Evolutionary conservation across 2,329 filamentous ascomycete genomes (phyloP).

Genomic region (Xylaria sp.): DNA sequence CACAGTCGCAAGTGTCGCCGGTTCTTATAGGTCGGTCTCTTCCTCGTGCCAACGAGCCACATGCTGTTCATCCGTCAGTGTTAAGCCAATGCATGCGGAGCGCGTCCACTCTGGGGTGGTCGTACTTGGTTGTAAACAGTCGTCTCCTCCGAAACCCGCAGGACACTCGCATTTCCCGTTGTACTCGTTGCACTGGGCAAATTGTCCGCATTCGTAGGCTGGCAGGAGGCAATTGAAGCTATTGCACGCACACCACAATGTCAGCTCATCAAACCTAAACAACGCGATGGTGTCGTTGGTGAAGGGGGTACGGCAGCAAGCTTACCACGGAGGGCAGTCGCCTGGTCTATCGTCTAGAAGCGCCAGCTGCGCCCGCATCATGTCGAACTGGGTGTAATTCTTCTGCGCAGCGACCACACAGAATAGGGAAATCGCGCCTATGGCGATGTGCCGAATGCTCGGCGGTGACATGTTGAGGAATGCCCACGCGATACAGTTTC

Average conservation of each 20-base stretch:
- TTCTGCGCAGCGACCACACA: conserved; percentile 44
- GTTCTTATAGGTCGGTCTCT: conserved; percentile 77
- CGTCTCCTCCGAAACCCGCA: conserved; percentile 89
- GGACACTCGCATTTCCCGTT: conserved; percentile 94
- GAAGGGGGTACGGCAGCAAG: conserved; percentile 24
- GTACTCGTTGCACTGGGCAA: conserved; percentile 83
- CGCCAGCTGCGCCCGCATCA: conserved; percentile 68
- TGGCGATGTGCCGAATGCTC: conserved; percentile 30
- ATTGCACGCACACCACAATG: conserved; percentile 31
- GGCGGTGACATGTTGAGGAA: conserved; percentile 35
- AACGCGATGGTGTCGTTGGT: neutral
- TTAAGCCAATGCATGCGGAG: neutral
- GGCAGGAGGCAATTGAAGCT: conserved; percentile 99
- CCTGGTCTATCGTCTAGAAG: conserved; percentile 75
- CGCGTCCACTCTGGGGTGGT: neutral
- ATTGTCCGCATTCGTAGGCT: conserved; percentile 90
- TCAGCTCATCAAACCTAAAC: conserved; percentile 26
- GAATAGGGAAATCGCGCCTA: conserved; percentile 37
- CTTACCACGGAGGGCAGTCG: conserved; percentile 78
- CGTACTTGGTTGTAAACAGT: conserved; percentile 82
- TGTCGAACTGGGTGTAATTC: conserved; percentile 67
- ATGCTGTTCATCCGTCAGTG: conserved; percentile 58
- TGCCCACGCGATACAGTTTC: neutral
- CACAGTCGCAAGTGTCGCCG: conserved; percentile 77
- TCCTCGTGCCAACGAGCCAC: conserved; percentile 84